A percentile compares a stretch with the other conserved stretches of the same genome.
Evolutionary conservation across 1,284 basidiomycete genomes (phyloP).

Genomic region (Ustilago loliicola): DNA sequence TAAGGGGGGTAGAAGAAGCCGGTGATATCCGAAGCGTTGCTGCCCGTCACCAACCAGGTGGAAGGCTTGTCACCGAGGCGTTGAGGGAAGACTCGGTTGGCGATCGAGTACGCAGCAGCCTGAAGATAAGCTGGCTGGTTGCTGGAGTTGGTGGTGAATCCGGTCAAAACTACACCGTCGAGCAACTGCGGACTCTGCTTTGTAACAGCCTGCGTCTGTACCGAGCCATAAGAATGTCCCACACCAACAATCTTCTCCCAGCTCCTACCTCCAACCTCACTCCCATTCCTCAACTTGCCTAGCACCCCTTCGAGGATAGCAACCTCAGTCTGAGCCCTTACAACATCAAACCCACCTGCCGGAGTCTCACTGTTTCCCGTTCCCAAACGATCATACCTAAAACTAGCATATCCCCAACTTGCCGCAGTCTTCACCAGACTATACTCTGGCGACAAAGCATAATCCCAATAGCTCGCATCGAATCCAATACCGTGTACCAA

Average conservation of each 20-base stretch:
- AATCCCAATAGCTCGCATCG: conserved; percentile 56
- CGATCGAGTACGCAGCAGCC: conserved; percentile 65
- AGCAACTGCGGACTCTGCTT: conserved; percentile 59
- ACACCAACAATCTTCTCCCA: conserved; percentile 58
- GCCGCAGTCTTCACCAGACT: conserved; percentile 53
- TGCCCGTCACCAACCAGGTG: conserved; percentile 61
- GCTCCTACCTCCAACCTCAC: conserved; percentile 35
- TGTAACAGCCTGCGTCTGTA: conserved; percentile 63
- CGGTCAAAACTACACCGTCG: conserved; percentile 70
- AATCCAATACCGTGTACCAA: conserved; percentile 57
- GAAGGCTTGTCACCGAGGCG: conserved; percentile 32
- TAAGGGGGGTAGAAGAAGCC: conserved; percentile 71
- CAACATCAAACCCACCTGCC: conserved; percentile 60
- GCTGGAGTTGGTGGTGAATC: conserved; percentile 63
- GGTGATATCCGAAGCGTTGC: conserved; percentile 67
- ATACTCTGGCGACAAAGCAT: conserved; percentile 25
- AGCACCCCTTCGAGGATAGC: conserved; percentile 69
- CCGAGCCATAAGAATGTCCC: conserved; percentile 45
- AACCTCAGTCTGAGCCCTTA: conserved; percentile 70
- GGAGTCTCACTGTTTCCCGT: conserved; percentile 67
- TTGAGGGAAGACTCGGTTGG: conserved; percentile 57
- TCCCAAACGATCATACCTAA: conserved; percentile 71
- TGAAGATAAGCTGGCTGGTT: conserved; percentile 58
- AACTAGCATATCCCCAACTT: conserved; percentile 46
- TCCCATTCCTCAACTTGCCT: conserved; percentile 52